Percentiles rank a stretch among this genome's conserved stretches.
phyloP scores from a whole-genome alignment of 1,284 basidiomycete species.

The Ceratobasidium sp. region DNA sequence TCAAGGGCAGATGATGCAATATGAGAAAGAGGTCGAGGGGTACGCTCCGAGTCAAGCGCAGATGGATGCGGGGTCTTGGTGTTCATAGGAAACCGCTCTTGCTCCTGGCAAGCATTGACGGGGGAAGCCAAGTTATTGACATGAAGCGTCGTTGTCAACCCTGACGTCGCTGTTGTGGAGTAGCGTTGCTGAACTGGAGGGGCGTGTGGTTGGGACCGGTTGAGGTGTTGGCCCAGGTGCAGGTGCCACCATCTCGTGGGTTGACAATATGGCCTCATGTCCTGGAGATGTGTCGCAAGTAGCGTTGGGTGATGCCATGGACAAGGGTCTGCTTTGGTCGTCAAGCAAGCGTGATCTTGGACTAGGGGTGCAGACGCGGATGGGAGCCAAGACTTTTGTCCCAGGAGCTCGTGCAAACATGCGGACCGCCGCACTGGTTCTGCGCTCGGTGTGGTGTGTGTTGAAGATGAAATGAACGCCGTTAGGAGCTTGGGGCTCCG shows the following conservation, averaged over 20 bases:
- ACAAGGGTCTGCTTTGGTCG: conserved; percentile 7
- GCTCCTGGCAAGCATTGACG: conserved; percentile 12
- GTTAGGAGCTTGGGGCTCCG: conserved; percentile 69
- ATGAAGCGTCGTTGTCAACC: conserved; percentile 32
- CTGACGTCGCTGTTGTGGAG: conserved; percentile 1
- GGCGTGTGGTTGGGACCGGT: conserved; percentile 16
- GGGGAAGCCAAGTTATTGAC: conserved; percentile 34
- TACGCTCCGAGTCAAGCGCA: conserved; percentile 35
- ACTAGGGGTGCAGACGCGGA: conserved; percentile 38
- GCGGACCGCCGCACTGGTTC: conserved; percentile 25
- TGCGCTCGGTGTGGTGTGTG: conserved; percentile 4
- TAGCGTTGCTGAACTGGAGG: conserved; percentile 21
- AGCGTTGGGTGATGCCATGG: conserved; percentile 33
- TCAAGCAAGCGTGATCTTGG: conserved; percentile 34
- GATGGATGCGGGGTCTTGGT: conserved; percentile 37
- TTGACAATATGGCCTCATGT: conserved; percentile 23
- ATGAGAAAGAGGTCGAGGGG: too few relatives aligned
- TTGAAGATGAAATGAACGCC: conserved; percentile 23
- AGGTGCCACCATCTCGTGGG: conserved; percentile 33
- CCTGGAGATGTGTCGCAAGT: conserved; percentile 27
- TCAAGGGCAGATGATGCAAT: too few relatives aligned
- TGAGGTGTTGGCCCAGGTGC: conserved; percentile 20
- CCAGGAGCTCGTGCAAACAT: conserved; percentile 38
- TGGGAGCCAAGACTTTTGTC: conserved; percentile 10
- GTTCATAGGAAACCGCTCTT: conserved; percentile 30